Evolutionary conservation across 2,329 filamentous ascomycete genomes (phyloP).

Genomic region (Epichloe sp.): DNA sequence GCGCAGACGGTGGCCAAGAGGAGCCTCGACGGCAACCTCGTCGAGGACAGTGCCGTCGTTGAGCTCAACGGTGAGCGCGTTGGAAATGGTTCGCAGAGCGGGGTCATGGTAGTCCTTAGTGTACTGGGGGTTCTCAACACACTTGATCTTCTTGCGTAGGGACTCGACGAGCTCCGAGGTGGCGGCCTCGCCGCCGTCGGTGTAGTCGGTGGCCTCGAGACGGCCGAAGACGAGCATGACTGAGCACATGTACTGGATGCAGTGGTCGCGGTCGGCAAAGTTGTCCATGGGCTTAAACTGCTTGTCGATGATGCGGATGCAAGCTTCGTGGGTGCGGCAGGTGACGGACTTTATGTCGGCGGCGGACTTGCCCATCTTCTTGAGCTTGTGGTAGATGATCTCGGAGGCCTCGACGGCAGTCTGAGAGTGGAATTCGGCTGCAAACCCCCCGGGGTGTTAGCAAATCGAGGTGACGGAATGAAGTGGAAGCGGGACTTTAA

Average conservation of each 20-base stretch:
- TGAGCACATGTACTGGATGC: conserved; percentile 97
- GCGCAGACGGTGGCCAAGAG: conserved; percentile 79
- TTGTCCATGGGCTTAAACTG: conserved; percentile 99
- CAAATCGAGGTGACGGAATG: not conserved
- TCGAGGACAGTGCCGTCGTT: conserved; percentile 88
- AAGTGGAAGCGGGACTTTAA: not conserved
- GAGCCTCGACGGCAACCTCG: conserved; percentile 86
- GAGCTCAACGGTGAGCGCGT: conserved; percentile 86
- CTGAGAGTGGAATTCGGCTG: conserved; percentile 94
- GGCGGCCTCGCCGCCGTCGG: conserved; percentile 82
- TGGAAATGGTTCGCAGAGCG: conserved; percentile 86
- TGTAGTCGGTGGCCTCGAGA: conserved; percentile 86
- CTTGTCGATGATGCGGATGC: conserved; percentile 98
- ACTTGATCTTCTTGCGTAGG: conserved; percentile 85
- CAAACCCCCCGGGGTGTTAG: not conserved
- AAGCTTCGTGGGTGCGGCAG: conserved; percentile 95
- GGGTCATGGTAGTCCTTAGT: conserved; percentile 94
- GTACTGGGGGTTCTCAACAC: conserved; percentile 90
- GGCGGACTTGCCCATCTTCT: conserved; percentile 74
- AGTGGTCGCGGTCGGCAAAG: conserved; percentile 98
- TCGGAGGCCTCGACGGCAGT: conserved; percentile 92
- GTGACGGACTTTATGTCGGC: conserved; percentile 87
- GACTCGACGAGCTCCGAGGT: conserved; percentile 81
- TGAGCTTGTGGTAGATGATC: conserved; percentile 73
- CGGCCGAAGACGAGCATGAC: conserved; percentile 95